Evolutionary conservation across 345 rosid species (phyloP), one percentile per base, ranked within the genome.

Genomic region (Stellera chamaejasme): DNA sequence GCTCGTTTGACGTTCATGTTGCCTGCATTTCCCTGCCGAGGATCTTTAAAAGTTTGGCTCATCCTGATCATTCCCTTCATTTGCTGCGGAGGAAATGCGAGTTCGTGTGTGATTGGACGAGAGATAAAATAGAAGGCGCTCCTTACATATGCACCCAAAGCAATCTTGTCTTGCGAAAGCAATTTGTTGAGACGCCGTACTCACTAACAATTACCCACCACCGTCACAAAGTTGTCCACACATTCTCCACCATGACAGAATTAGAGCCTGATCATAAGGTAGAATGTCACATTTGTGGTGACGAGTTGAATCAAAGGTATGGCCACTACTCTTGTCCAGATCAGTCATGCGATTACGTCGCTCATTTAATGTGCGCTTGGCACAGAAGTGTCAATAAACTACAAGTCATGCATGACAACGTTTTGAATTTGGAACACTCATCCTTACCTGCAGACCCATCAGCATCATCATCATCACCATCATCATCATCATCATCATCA

Each of bases 331-430:
- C 27, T 45, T 70, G 70, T 28, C 13, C 48, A 6, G 9, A 19
- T 19, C 23, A 19, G 23, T 50, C 15, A 0, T 65, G 70, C 51
- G 41, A 50, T 45, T 60, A 65, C 13, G 28, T 56, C 2, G 66
- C 56, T 12, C 74, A 65, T 47, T 52, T 45, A 0, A 44, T 60
- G 14, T 65, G 74, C 15, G 71, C 39, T 5, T 5, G 39, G 39
- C 7, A 8, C 56, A 27, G 27, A 13, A 5, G 9, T 32, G 9
- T 32, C 9, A 5, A 8, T 5, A 8, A 32, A 5, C 39, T 5
- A 32, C 9, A 5, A 1, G 39, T 32, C 39, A 8, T 5, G 9
- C 39, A 32, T 32, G 7, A 32, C 3, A 32, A 32, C 39, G 23
- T 19, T 19, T 19, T 19, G 23, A 19, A 19, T 19, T 19, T 19